Conservation (phyloP, 1,139 yeast genomes). For the Sugiyamaella japonica region DNA sequence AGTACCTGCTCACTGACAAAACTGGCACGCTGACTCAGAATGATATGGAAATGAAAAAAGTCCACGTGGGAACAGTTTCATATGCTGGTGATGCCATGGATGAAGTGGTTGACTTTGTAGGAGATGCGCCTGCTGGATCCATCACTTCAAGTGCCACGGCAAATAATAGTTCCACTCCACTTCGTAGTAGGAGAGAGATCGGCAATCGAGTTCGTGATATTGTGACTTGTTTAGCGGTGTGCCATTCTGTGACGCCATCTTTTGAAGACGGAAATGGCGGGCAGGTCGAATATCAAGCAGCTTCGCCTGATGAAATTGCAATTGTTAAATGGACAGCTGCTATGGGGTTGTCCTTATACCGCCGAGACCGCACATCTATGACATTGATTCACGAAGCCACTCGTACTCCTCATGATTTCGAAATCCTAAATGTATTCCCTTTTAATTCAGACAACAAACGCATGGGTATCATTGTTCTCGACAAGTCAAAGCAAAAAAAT, state of each 20-base stretch:
- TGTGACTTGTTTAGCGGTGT: conserved; percentile 77
- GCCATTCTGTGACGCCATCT: conserved; percentile 95
- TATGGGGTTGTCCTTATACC: conserved; percentile 76
- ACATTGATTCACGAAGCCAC: conserved; percentile 65
- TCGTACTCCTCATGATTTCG: conserved; percentile 55
- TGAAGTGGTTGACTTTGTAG: conserved; percentile 65
- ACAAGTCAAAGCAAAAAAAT: conserved; percentile 48
- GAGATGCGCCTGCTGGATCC: conserved; percentile 41
- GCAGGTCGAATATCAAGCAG: conserved; percentile 83
- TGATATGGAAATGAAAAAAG: conserved; percentile 94
- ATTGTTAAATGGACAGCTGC: conserved; percentile 87
- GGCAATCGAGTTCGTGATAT: conserved; percentile 76
- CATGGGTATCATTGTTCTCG: conserved; percentile 87
- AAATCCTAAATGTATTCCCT: conserved; percentile 82
- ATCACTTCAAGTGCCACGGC: conserved; percentile 30
- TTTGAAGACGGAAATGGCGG: conserved; percentile 52
- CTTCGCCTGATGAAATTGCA: conserved; percentile 98
- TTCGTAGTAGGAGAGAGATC: conserved; percentile 60
- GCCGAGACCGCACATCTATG: conserved; percentile 78
- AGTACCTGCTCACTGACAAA: conserved; percentile 87
- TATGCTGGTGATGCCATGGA: conserved; percentile 93
- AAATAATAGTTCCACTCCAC: conserved; percentile 25
- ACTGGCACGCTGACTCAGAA: conserved; percentile 98
- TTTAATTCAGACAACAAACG: conserved; percentile 94
- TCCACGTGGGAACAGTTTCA: conserved; percentile 89